phyloP scores from a whole-genome alignment of 2,329 filamentous ascomycete species.

The Zymoseptoria passerinii region DNA sequence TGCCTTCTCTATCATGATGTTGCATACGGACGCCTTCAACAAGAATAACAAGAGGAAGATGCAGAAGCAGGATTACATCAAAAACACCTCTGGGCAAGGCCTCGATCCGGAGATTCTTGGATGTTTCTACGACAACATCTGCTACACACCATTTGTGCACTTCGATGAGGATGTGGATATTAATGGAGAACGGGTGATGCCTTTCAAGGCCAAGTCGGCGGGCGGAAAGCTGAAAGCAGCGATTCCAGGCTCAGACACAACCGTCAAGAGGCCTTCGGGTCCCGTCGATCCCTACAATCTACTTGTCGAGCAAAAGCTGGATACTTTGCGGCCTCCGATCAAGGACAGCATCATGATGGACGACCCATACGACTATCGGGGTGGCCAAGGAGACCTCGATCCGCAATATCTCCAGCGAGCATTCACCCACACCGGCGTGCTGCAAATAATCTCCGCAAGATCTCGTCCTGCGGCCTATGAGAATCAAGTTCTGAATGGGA shows the following conservation, averaged over 20 bases:
- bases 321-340: conserved; percentile 71
- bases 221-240: conserved; percentile 53
- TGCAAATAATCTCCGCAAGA: conserved; percentile 90
- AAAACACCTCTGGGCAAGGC: conserved; percentile 83
- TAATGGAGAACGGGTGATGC: conserved; percentile 63
- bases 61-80: conserved; percentile 91
- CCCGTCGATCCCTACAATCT: conserved; percentile 84
- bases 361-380: conserved; percentile 82
- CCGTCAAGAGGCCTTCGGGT: conserved; percentile 58
- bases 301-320: conserved; percentile 82
- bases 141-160: conserved; percentile 96
- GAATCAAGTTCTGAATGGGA: conserved; percentile 47
- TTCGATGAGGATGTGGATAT: conserved; percentile 87
- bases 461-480: conserved; percentile 94
- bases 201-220: conserved; percentile 54
- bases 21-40: conserved; percentile 99
- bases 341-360: conserved; percentile 90
- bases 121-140: conserved; percentile 97
- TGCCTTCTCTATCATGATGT: conserved; percentile 88
- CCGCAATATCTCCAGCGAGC: conserved; percentile 75
- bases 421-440: conserved; percentile 81
- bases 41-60: conserved; percentile 99
- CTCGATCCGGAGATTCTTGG: conserved; percentile 90
- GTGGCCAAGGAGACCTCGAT: conserved; percentile 66
- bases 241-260: conserved; percentile 48